These are phyloP conservation scores for Camellia lanceoleosa DNA, from an alignment of 148 eudicot species.

Conservation along the genomic window DNA sequence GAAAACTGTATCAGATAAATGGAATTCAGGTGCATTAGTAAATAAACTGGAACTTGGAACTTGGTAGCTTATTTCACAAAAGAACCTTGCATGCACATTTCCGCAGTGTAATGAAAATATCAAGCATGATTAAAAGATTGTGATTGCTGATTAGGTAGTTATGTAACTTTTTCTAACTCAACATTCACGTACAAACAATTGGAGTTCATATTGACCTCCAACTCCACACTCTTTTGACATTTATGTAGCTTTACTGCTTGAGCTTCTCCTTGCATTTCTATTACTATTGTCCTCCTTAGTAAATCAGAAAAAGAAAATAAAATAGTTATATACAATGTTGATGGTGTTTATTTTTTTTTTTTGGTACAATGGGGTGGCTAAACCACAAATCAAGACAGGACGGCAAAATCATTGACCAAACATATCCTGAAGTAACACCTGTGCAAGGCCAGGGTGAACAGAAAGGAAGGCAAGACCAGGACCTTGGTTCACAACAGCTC, in stretches of 20 bases:
- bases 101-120: neutral
- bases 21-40: constrained; percentile 12
- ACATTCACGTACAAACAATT: neutral
- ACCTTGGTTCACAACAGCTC: too few relatives aligned
- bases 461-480: too few relatives aligned
- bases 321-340: too few relatives aligned
- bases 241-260: neutral
- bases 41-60: neutral
- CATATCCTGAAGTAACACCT: too few relatives aligned
- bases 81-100: neutral
- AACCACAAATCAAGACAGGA: too few relatives aligned
- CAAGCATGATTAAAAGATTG: constrained; percentile 16
- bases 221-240: too few relatives aligned
- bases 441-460: too few relatives aligned
- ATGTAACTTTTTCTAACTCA: neutral
- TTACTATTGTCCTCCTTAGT: neutral
- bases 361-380: too few relatives aligned
- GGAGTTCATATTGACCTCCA: neutral
- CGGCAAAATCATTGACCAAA: too few relatives aligned
- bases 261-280: neutral
- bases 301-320: neutral
- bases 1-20: constrained; percentile 55
- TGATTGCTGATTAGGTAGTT: neutral
- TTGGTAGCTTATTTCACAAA: neutral
- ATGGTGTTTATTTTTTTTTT: too few relatives aligned